phyloP scores from a whole-genome alignment of 2,329 filamentous ascomycete species.

The Ilyonectria destructans region DNA sequence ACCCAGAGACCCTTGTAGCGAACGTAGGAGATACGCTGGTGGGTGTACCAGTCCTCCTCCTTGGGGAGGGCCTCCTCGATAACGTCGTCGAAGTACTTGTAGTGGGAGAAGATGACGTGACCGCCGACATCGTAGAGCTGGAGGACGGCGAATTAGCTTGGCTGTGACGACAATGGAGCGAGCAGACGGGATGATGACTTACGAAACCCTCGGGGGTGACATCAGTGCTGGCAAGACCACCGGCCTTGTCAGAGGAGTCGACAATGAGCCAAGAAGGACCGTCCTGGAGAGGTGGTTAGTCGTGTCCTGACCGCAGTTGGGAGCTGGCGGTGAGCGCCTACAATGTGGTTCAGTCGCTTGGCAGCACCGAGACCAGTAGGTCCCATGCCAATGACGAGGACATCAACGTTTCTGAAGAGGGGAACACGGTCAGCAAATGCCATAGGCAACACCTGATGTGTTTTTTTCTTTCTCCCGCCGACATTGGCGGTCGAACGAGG shows the following conservation, averaged over 20 bases:
- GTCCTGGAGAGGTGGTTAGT: slow-evolving; percentile 71
- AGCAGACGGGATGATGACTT: slow-evolving; percentile 65
- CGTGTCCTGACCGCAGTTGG: slow-evolving; percentile 40
- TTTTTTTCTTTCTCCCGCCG: slow-evolving; percentile 13
- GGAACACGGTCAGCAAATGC: slow-evolving; percentile 37
- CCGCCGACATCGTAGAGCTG: slow-evolving; percentile 99
- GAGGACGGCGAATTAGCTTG: slow-evolving; percentile 39
- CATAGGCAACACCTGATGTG: slow-evolving; percentile 4
- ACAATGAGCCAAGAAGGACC: slow-evolving; percentile 96
- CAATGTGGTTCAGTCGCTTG: slow-evolving; percentile 97
- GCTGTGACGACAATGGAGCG: slow-evolving; percentile 22
- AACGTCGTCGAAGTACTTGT: slow-evolving; percentile 99
- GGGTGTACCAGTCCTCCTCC: slow-evolving; percentile 95
- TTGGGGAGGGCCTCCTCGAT: slow-evolving; percentile 96
- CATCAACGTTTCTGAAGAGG: slow-evolving; percentile 84
- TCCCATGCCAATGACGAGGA: slow-evolving; percentile 97
- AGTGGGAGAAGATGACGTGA: slow-evolving; percentile 99
- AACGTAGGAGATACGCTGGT: slow-evolving; percentile 99
- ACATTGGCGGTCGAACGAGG: not conserved
- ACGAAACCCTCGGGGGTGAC: slow-evolving; percentile 97
- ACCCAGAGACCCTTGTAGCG: slow-evolving; percentile 98
- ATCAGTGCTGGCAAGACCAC: slow-evolving; percentile 96
- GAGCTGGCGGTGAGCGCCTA: slow-evolving; percentile 67
- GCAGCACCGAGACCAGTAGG: slow-evolving; percentile 98
- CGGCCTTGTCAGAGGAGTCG: slow-evolving; percentile 91